Conservation (phyloP, 2,329 filamentous ascomycete species). For the Cytospora leucostoma region DNA sequence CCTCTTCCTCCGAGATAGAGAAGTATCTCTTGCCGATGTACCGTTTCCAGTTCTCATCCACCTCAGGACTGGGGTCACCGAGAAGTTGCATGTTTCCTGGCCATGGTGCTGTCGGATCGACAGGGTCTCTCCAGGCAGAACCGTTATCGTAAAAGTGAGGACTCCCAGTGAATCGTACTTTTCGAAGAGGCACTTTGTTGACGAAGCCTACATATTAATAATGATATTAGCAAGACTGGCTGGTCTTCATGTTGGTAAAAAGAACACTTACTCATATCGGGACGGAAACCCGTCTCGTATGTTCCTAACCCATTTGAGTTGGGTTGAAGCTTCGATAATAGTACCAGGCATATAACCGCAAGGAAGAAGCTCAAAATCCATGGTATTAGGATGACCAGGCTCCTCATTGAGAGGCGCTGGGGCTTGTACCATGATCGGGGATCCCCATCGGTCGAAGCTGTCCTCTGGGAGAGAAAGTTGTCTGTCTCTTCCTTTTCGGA, state of each 20-base stretch:
- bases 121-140: conserved; percentile 5
- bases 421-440: not conserved
- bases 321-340: conserved; percentile 2
- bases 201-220: not conserved
- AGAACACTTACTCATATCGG: conserved; percentile 12
- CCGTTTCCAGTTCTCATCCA: conserved; percentile 14
- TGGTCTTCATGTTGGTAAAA: not conserved
- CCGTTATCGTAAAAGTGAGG: conserved; percentile 17
- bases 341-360: not conserved
- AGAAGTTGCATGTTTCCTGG: conserved; percentile 9
- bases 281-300: conserved; percentile 1
- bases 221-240: not conserved
- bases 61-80: conserved; percentile 7
- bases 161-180: conserved; percentile 13
- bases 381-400: not conserved
- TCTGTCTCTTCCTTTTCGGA: conserved; percentile 12
- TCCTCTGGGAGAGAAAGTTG: not conserved
- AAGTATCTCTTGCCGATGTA: conserved; percentile 19
- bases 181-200: not conserved
- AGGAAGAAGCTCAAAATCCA: conserved; percentile 5
- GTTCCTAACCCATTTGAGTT: conserved; percentile 2
- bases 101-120: conserved; percentile 5
- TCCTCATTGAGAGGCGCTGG: not conserved
- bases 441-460: not conserved
- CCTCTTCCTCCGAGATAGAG: conserved; percentile 15